phyloP scores from a whole-genome alignment of 2,329 filamentous ascomycete species.

The Colletotrichum sp. region DNA sequence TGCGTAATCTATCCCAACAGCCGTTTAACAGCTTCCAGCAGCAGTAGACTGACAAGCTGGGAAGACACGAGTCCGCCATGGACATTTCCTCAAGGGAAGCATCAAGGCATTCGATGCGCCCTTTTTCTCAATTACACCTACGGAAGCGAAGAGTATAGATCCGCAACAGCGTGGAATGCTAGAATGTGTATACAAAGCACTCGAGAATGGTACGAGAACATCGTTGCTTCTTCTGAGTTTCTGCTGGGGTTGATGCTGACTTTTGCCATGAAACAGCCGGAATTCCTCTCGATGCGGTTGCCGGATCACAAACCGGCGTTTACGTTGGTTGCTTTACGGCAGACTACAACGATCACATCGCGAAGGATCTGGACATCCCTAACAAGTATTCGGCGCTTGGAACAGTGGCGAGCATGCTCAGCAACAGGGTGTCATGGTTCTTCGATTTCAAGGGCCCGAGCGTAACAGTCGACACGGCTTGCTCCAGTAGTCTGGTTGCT shows the following conservation, averaged over 20 bases:
- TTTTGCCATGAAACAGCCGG: conserved; percentile 13
- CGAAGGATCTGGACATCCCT: conserved; percentile 15
- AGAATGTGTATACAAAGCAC: conserved; percentile 39
- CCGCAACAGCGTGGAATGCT: conserved; percentile 35
- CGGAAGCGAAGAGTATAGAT: conserved; percentile 34
- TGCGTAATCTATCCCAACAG: not conserved
- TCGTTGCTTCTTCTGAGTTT: no score
- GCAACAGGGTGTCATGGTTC: conserved; percentile 40
- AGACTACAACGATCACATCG: conserved; percentile 25
- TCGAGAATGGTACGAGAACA: conserved; percentile 23
- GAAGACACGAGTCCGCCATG: conserved; percentile 25
- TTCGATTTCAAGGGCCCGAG: conserved; percentile 37
- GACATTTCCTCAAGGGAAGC: conserved; percentile 30
- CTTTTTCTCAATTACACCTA: conserved; percentile 31
- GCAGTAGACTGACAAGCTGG: not conserved
- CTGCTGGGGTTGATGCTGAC: not conserved
- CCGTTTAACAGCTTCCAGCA: not conserved
- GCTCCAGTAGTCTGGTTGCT: conserved; percentile 38
- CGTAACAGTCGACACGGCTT: conserved; percentile 43
- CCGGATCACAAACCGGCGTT: conserved; percentile 22
- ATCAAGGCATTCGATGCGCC: conserved; percentile 26
- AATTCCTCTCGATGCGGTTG: conserved; percentile 21
- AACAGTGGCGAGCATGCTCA: conserved; percentile 30
- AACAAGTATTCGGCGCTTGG: conserved; percentile 31
- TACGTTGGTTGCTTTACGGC: conserved; percentile 31